Evolutionary conservation across 306 rosid genomes (phyloP).

Genomic region (Quercus berberidifolia): DNA sequence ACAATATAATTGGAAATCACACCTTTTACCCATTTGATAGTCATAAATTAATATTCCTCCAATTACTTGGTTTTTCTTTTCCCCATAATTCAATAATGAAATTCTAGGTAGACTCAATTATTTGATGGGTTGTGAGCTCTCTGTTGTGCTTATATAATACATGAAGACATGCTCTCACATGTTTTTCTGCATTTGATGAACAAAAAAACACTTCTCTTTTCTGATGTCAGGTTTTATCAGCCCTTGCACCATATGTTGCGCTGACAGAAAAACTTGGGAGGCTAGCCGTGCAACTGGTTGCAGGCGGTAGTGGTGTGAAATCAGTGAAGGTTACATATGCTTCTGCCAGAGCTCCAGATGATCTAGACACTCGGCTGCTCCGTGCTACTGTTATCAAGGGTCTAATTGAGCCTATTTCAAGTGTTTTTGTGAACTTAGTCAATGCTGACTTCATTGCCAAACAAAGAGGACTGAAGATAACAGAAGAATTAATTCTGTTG

Average conservation of each 20-base stretch:
- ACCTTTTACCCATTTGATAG: neutral
- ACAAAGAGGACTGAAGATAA: conserved; percentile 85
- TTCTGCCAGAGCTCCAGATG: conserved; percentile 89
- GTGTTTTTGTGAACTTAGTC: conserved; percentile 85
- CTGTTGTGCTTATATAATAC: no score
- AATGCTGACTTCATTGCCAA: conserved; percentile 98
- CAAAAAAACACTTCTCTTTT: neutral
- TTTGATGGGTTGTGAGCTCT: no score
- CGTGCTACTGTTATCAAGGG: conserved; percentile 99
- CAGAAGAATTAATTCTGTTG: conserved; percentile 67
- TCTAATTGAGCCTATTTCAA: conserved; percentile 91
- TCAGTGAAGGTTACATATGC: conserved; percentile 82
- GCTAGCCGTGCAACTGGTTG: conserved; percentile 89
- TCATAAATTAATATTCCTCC: neutral
- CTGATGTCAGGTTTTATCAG: conserved; percentile 59
- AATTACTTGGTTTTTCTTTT: neutral
- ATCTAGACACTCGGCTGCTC: conserved; percentile 90
- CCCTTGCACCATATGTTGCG: conserved; percentile 82
- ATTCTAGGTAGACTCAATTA: neutral
- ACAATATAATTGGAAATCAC: no score
- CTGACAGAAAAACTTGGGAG: conserved; percentile 95
- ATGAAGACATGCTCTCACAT: neutral
- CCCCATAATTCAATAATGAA: neutral
- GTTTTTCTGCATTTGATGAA: neutral
- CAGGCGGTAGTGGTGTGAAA: conserved; percentile 97